Evolutionary conservation across 495 filamentous ascomycete genomes (phyloP).

Genomic region (Aspergillus sclerotiicarbonarius): DNA sequence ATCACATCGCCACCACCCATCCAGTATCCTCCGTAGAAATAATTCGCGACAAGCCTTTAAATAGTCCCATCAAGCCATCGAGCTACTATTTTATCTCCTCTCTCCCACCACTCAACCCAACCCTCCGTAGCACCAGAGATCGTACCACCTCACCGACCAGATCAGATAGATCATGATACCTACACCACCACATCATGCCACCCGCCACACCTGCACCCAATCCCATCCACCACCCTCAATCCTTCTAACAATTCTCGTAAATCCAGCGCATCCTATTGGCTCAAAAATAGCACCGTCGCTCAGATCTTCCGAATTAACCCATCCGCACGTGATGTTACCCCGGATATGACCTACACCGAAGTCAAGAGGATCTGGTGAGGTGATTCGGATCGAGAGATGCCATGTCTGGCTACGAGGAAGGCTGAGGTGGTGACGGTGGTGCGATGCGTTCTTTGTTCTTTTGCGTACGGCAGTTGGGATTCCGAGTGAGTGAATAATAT

Average conservation of each 20-base stretch:
- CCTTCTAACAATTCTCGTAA: slow-evolving; percentile 1
- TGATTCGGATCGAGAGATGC: not conserved
- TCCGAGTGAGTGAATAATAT: too few species aligned
- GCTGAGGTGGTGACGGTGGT: not conserved
- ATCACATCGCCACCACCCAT: too few species aligned
- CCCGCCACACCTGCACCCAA: not conserved
- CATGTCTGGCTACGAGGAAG: not conserved
- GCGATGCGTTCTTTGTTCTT: not conserved
- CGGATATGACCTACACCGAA: not conserved
- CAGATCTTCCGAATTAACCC: not conserved
- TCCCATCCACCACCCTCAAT: not conserved
- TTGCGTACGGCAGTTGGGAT: too few species aligned
- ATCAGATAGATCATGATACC: not conserved
- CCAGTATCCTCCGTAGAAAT: too few species aligned
- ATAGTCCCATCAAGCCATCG: too few species aligned
- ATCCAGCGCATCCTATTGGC: not conserved
- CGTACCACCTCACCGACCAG: slow-evolving; percentile 1
- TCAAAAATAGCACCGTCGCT: not conserved
- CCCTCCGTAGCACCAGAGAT: not conserved
- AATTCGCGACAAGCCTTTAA: too few species aligned
- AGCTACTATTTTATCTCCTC: too few species aligned
- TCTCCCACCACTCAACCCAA: not conserved
- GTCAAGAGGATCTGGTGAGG: not conserved
- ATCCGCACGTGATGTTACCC: not conserved
- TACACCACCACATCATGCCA: not conserved